phyloP scores from a whole-genome alignment of 345 rosid genomes.

The Salix brachista region DNA sequence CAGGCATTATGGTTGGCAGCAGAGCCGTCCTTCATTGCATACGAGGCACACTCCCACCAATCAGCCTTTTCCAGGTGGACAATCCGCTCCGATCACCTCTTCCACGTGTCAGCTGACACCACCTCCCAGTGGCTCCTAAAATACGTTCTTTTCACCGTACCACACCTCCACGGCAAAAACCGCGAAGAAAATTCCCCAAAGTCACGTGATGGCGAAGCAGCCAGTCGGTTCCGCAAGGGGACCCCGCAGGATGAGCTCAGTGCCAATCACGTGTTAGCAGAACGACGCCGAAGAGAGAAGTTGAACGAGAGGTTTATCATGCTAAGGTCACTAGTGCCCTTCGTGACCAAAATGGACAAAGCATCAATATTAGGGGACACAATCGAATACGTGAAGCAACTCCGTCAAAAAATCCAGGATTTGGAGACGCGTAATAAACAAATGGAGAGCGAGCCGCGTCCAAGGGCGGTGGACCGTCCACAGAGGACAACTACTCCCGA shows the following conservation, averaged over 20 bases:
- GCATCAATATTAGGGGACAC: slow-evolving; percentile 95
- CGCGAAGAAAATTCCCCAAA: slow-evolving; percentile 54
- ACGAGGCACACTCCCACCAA: slow-evolving; percentile 40
- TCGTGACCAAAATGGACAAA: slow-evolving; percentile 97
- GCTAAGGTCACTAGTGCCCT: slow-evolving; percentile 80
- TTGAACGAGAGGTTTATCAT: slow-evolving; percentile 82
- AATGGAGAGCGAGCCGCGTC: slow-evolving; percentile 45
- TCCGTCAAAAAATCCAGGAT: slow-evolving; percentile 73
- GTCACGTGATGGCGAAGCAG: slow-evolving; percentile 36
- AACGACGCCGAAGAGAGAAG: slow-evolving; percentile 93
- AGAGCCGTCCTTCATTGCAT: slow-evolving; percentile 38
- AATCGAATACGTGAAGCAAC: slow-evolving; percentile 87
- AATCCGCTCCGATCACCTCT: slow-evolving; percentile 32
- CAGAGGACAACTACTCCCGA: slow-evolving; percentile 14
- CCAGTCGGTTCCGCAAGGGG: slow-evolving; percentile 39
- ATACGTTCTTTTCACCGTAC: slow-evolving; percentile 69
- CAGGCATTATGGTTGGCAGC: slow-evolving; percentile 50
- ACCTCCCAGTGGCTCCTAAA: slow-evolving; percentile 82
- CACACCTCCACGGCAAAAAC: slow-evolving; percentile 60
- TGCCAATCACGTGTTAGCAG: slow-evolving; percentile 88
- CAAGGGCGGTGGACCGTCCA: slow-evolving; percentile 30
- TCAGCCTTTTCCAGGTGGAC: slow-evolving; percentile 79
- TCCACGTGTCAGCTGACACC: slow-evolving; percentile 32
- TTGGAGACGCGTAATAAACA: slow-evolving; percentile 51
- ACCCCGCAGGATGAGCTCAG: slow-evolving; percentile 59